phyloP scores from a whole-genome alignment of 305 asterid genomes.

The Fraxinus sp. region DNA sequence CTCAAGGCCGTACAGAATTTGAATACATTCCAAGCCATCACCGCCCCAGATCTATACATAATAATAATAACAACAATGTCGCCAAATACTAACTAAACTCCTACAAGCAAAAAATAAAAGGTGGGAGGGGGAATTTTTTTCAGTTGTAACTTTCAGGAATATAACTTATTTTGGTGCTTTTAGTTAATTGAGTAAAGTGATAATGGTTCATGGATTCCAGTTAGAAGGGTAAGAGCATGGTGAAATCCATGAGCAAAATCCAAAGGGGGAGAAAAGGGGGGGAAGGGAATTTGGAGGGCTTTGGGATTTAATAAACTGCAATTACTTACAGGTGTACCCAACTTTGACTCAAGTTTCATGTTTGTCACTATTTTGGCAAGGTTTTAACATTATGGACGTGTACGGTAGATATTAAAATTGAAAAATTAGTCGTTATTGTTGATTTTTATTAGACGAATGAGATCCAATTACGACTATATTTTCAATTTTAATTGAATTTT shows the following conservation, averaged over 20 bases:
- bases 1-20: constrained; percentile 87
- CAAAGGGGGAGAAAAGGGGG: constrained; percentile 5
- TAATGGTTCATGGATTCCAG: constrained; percentile 48
- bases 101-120: background rate
- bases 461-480: no score
- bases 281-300: constrained; percentile 11
- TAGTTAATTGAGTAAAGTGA: background rate
- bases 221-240: constrained; percentile 28
- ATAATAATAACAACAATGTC: constrained; percentile 9
- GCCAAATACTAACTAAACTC: background rate
- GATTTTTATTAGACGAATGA: no score
- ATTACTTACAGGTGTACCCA: background rate
- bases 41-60: constrained; percentile 98
- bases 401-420: no score
- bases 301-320: background rate
- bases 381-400: no score
- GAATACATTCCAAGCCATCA: constrained; percentile 99
- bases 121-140: background rate
- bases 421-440: no score
- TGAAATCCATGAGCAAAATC: constrained; percentile 36
- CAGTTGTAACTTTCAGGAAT: background rate
- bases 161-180: constrained; percentile 21
- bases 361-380: background rate
- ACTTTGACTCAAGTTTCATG: background rate
- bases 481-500: no score